phyloP scores from a whole-genome alignment of 1,284 basidiomycete genomes.

The Tilletiopsis washingtonensis region DNA sequence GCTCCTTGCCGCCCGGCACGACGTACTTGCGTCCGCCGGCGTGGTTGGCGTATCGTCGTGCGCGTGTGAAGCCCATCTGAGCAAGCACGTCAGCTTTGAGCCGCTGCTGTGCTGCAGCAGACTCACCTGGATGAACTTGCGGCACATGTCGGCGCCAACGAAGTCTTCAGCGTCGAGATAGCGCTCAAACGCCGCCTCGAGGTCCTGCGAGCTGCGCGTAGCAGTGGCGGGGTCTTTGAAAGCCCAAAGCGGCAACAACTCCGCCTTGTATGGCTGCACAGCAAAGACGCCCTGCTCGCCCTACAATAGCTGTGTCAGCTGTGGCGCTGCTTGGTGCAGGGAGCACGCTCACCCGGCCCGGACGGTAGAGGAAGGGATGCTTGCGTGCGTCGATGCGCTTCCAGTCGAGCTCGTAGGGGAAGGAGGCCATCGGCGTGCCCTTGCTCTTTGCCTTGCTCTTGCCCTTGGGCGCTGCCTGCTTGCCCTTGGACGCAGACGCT shows the following conservation, averaged over 20 bases:
- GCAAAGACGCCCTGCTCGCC: conserved; percentile 25
- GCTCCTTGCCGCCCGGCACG: conserved; percentile 1
- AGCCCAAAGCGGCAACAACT: conserved; percentile 17
- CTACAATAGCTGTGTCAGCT: too few relatives aligned
- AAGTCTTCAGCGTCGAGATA: conserved; percentile 18
- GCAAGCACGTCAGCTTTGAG: conserved; percentile 3
- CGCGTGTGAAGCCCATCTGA: conserved; percentile 24
- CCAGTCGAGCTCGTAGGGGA: conserved; percentile 19
- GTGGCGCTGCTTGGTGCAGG: too few relatives aligned
- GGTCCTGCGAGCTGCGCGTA: conserved; percentile 7
- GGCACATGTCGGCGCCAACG: conserved; percentile 8
- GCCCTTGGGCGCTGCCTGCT: too few relatives aligned
- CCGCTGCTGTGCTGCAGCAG: not conserved
- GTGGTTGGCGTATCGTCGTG: conserved; percentile 22
- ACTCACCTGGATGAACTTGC: conserved; percentile 5
- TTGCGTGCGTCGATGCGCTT: conserved; percentile 9
- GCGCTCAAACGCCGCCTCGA: conserved; percentile 7
- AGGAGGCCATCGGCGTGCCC: too few relatives aligned
- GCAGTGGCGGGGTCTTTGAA: conserved; percentile 15
- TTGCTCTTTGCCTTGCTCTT: too few relatives aligned
- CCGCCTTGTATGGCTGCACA: conserved; percentile 24
- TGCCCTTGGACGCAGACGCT: too few relatives aligned
- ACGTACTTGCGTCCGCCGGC: conserved; percentile 18
- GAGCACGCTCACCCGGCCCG: too few relatives aligned
- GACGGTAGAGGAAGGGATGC: conserved; percentile 18